Conservation (phyloP, 176 grass and related monocot species). For the Lolium perenne region DNA sequence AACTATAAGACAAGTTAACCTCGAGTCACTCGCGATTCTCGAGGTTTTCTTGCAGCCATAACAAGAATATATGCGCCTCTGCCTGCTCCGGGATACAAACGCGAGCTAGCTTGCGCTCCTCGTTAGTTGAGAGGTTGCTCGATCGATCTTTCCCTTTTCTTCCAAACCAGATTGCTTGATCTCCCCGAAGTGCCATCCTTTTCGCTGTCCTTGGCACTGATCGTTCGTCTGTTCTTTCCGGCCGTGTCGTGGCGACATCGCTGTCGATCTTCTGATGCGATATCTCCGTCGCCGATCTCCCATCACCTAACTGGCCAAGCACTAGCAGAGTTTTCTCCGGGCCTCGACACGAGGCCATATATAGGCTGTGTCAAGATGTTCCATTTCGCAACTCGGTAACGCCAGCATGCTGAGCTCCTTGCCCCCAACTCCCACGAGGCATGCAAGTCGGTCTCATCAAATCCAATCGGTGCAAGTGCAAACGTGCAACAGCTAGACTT, state of each 20-base stretch:
- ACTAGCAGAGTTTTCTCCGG: background rate
- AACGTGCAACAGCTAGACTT: background rate
- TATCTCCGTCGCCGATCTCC: background rate
- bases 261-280: background rate
- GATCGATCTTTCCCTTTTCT: background rate
- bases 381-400: background rate
- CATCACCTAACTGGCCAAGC: background rate
- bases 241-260: background rate
- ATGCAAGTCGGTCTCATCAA: background rate
- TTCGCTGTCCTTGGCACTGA: background rate
- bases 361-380: background rate
- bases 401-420: background rate
- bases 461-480: background rate
- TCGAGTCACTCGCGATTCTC: no score
- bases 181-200: constrained; percentile 27
- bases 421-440: background rate
- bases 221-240: background rate
- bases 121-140: constrained; percentile 18
- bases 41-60: no score
- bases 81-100: no score
- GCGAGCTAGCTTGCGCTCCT: background rate
- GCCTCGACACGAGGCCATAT: background rate
- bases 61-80: no score
- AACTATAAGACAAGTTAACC: no score
- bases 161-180: background rate